phyloP scores from a whole-genome alignment of 805 yeast species.

The Metschnikowia lochheadii region DNA sequence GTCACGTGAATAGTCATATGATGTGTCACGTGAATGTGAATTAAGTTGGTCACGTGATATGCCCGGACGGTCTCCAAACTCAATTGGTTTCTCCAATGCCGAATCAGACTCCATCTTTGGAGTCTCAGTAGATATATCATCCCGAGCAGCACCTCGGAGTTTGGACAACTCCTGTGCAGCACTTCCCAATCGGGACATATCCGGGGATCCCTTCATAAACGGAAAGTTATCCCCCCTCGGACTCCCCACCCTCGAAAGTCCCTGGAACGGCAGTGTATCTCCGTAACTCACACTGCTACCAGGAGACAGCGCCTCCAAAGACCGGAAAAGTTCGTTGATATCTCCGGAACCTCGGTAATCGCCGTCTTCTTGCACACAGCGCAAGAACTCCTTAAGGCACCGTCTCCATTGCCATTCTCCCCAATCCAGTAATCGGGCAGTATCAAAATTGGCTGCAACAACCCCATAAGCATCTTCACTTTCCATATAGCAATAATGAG shows the following conservation, averaged over 20 bases:
- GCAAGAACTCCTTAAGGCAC: constrained; percentile 21
- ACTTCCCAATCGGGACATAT: background rate
- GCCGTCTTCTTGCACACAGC: constrained; percentile 14
- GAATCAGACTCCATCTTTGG: background rate
- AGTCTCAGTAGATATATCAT: background rate
- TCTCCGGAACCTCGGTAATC: constrained; percentile 36
- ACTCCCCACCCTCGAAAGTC: background rate
- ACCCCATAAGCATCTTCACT: constrained; percentile 22
- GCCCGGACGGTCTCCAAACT: background rate
- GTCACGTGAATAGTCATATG: background rate
- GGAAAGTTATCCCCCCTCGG: background rate
- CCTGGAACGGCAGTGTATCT: constrained; percentile 6
- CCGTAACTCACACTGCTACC: constrained; percentile 4
- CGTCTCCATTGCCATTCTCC: constrained; percentile 26
- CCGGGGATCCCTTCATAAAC: background rate
- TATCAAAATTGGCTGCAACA: constrained; percentile 17
- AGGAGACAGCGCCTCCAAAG: constrained; percentile 16
- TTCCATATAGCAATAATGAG: constrained; percentile 56
- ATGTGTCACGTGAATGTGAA: background rate
- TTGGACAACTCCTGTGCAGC: background rate
- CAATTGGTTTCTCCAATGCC: constrained; percentile 6
- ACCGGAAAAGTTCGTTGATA: constrained; percentile 29
- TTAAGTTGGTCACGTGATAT: background rate
- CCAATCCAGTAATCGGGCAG: constrained; percentile 25
- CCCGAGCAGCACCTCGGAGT: background rate